Conservation (phyloP, 164 flowering plant genomes). For the Hamamelis virginiana region DNA sequence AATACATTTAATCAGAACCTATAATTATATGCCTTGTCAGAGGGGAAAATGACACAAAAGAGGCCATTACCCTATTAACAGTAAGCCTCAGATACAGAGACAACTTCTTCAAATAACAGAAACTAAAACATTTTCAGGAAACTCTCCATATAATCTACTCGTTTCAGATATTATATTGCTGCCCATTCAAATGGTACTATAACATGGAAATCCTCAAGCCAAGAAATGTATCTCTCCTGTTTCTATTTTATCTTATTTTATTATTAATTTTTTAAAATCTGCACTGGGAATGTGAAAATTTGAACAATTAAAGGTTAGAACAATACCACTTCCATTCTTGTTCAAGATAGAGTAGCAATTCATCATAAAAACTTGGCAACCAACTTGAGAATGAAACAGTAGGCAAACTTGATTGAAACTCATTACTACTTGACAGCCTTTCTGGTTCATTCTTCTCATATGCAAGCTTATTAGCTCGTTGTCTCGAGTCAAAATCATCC, state of each 20-base stretch:
- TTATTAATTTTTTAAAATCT: neutral
- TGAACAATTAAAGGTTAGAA: slow-evolving; percentile 1
- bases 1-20: neutral
- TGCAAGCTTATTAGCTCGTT: slow-evolving; percentile 46
- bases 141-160: neutral
- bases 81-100: neutral
- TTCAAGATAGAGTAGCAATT: slow-evolving; percentile 89
- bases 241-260: no score
- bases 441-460: slow-evolving; percentile 61
- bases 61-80: neutral
- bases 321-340: slow-evolving; percentile 99
- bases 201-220: neutral
- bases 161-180: neutral
- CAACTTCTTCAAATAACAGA: neutral
- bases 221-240: neutral
- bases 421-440: slow-evolving; percentile 42
- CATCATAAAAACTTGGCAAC: slow-evolving; percentile 95
- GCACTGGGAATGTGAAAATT: neutral
- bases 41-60: neutral
- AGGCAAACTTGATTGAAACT: slow-evolving; percentile 36
- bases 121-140: neutral
- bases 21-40: neutral
- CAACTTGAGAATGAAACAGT: slow-evolving; percentile 67
- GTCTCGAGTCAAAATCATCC: slow-evolving; percentile 81
- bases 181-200: neutral